These are phyloP conservation scores for Theobroma grandiflorum DNA, from an alignment of 441 rosid species.

Conservation along the genomic window DNA sequence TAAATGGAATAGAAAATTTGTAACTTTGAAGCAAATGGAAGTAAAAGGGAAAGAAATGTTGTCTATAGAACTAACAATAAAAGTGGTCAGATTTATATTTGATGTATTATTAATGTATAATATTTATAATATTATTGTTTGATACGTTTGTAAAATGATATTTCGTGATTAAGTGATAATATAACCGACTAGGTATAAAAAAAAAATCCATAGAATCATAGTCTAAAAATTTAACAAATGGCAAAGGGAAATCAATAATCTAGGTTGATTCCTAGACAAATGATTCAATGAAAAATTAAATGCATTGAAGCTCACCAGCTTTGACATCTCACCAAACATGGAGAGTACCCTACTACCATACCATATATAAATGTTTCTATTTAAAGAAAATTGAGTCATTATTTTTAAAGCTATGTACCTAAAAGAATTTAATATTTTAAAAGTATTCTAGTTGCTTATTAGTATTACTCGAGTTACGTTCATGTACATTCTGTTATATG, in stretches of 20 bases:
- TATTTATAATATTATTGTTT: no score
- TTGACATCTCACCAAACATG: constrained; percentile 6
- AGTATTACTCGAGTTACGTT: neutral
- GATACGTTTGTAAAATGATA: no score
- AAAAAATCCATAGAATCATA: no score
- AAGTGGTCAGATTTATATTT: no score
- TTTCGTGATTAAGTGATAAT: no score
- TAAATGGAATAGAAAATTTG: neutral
- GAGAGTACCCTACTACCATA: neutral
- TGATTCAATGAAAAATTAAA: neutral
- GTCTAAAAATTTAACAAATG: neutral
- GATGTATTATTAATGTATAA: no score
- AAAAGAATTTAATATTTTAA: neutral
- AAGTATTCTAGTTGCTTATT: neutral
- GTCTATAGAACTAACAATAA: neutral
- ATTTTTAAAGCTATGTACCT: neutral
- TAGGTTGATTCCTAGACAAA: neutral
- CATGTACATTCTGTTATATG: no score
- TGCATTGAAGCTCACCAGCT: neutral
- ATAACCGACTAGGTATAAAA: no score
- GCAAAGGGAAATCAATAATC: neutral
- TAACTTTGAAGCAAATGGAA: neutral
- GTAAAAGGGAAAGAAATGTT: neutral
- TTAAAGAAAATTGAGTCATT: neutral
- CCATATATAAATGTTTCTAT: neutral